These are phyloP conservation scores for Aureobasidium sp. DNA, from an alignment of 2,329 filamentous ascomycete genomes.

Conservation along the genomic window DNA sequence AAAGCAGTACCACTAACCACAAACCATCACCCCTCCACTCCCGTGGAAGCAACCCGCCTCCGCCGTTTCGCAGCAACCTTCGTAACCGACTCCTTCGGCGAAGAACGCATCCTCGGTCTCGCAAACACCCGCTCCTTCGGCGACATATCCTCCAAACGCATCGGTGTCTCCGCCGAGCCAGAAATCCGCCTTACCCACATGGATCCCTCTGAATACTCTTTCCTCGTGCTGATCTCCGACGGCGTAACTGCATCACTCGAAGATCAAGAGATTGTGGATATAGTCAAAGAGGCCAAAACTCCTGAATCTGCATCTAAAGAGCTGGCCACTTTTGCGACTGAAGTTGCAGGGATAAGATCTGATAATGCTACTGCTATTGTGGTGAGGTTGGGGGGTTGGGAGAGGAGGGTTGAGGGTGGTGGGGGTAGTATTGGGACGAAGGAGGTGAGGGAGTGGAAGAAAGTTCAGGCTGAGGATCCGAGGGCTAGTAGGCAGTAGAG, in stretches of 20 bases:
- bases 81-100: conserved; percentile 92
- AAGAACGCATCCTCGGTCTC: conserved; percentile 87
- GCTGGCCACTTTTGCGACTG: conserved; percentile 80
- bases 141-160: conserved; percentile 82
- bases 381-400: conserved; percentile 56
- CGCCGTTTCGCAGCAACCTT: conserved; percentile 80
- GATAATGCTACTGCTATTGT: conserved; percentile 59
- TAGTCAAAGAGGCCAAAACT: conserved; percentile 86
- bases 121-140: conserved; percentile 94
- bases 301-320: conserved; percentile 75
- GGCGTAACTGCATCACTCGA: conserved; percentile 77
- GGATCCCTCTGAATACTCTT: conserved; percentile 74
- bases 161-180: conserved; percentile 90
- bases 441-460: conserved; percentile 79
- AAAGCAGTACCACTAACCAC: conserved; percentile 72
- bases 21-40: conserved; percentile 87
- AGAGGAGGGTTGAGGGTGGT: conserved; percentile 70
- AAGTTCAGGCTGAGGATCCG: conserved; percentile 72
- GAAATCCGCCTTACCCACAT: conserved; percentile 76
- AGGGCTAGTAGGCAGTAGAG: background rate
- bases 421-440: conserved; percentile 84
- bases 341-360: conserved; percentile 58
- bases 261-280: conserved; percentile 94
- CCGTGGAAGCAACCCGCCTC: conserved; percentile 71
- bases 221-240: conserved; percentile 81